Evolutionary conservation across 371 early-diverging fungal species (phyloP), one percentile per base, ranked within the genome.

Genomic region (Mortierella sp.): DNA sequence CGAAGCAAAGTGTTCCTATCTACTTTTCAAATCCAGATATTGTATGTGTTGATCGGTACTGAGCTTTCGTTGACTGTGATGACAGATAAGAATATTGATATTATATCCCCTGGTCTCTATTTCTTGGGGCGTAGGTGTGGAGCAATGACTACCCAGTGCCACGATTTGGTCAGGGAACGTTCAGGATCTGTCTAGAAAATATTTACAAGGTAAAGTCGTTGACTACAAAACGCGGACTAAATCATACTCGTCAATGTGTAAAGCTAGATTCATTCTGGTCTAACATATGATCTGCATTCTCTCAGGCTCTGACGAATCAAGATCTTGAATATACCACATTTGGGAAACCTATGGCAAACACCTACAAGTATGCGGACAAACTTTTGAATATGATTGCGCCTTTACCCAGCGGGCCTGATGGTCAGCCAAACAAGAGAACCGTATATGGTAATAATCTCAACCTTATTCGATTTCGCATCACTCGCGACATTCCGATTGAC

Each of bases 21-120:
- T 97, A 92, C 81, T 92, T 94, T 80, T 94, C 95, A 47, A 95
- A 95, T 74, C 86, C 92, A 0, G 94, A 94, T 70, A 85, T 94
- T 40, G 84, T 87, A 83, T 63, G 77, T 69, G 11, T 55, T 9
- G 28, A 28, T 19, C 9, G 32, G 32, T 52, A 22, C 22, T 52
- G 7, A 36, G 36, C 36, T 3, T 36, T 36, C 36, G 36, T 36
- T 3, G 36, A 36, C 36, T 36, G 36, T 36, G 36, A 36, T 6
- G 2, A 36, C 36, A 6, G 36, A 36, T 36, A 36, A 36, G 36
- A 36, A 6, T 36, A 36, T 36, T 36, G 36, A 36, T 36, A 36
- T 36, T 36, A 36, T 36, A 36, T 36, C 6, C 6, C 36, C 36
- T 36, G 36, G 36, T 3, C 6, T 36, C 45, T 15, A 45, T 45